Conservation (phyloP, 129 eudicot species). For the Artemisia argyi region DNA sequence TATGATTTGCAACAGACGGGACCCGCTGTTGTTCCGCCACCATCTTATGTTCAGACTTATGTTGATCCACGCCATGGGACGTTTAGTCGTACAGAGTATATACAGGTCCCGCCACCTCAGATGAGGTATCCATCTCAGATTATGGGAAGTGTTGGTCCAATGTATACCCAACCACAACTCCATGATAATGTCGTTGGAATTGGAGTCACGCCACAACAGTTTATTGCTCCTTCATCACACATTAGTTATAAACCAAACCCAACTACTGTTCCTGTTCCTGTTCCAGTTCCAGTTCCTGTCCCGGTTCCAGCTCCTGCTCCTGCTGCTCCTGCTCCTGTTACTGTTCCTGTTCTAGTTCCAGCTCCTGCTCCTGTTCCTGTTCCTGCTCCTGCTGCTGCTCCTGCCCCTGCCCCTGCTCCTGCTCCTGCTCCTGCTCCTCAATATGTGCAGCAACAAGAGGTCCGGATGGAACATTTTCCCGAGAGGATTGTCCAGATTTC, state of each 20-base stretch:
- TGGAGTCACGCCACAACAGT: conserved; percentile 52
- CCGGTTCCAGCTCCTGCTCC: conserved; percentile 17
- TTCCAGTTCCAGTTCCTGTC: conserved; percentile 21
- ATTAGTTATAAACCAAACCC: conserved; percentile 45
- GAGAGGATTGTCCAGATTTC: conserved; percentile 53
- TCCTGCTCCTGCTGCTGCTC: conserved; percentile 19
- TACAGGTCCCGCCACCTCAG: conserved; percentile 58
- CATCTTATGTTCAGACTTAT: conserved; percentile 54
- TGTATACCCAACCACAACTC: conserved; percentile 55
- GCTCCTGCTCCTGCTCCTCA: conserved; percentile 26
- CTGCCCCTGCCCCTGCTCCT: conserved; percentile 13
- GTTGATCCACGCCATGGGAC: conserved; percentile 68
- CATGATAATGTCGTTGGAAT: conserved; percentile 42
- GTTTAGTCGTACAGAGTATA: conserved; percentile 46
- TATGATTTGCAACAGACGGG: conserved; percentile 53
- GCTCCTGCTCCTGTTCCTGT: conserved; percentile 25
- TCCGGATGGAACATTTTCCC: conserved; percentile 49
- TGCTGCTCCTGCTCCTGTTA: conserved; percentile 26
- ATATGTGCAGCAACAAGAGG: conserved; percentile 49
- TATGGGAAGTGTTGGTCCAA: conserved; percentile 47
- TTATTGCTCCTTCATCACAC: conserved; percentile 54
- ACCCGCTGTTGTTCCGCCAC: conserved; percentile 37
- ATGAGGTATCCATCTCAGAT: conserved; percentile 65
- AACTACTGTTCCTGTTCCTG: conserved; percentile 23
- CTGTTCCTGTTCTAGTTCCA: not conserved